phyloP scores from a whole-genome alignment of 2,329 filamentous ascomycete species.

The Colletotrichum sp. region DNA sequence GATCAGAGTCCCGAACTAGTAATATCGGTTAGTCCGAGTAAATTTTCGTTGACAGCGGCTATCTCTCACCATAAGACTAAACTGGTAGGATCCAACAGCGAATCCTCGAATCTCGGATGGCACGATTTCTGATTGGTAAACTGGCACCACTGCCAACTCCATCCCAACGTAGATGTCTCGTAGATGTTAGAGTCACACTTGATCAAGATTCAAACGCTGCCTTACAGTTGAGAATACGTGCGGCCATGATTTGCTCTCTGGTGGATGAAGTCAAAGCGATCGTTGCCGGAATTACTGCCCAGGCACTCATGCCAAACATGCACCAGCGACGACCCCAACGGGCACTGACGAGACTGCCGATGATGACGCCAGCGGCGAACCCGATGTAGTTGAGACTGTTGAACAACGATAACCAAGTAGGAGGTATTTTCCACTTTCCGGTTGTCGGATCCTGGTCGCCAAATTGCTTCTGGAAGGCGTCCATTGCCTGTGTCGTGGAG shows the following conservation, averaged over 20 bases:
- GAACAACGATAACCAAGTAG: constrained; percentile 39
- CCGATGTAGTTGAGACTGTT: constrained; percentile 39
- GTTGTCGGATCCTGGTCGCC: constrained; percentile 27
- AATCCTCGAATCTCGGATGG: constrained; percentile 35
- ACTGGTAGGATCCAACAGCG: constrained; percentile 39
- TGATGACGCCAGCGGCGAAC: constrained; percentile 31
- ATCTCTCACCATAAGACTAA: constrained; percentile 29
- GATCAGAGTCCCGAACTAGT: constrained; percentile 28
- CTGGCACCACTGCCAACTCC: constrained; percentile 42
- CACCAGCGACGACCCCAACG: constrained; percentile 37
- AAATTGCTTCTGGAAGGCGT: constrained; percentile 37
- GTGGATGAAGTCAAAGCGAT: constrained; percentile 35
- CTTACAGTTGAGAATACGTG: constrained; percentile 37
- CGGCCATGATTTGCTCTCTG: constrained; percentile 37
- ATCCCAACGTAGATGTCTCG: constrained; percentile 41
- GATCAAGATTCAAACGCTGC: not conserved
- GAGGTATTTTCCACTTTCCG: constrained; percentile 27
- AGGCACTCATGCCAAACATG: constrained; percentile 43
- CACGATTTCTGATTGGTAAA: constrained; percentile 40
- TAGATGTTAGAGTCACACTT: not conserved
- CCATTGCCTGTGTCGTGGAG: constrained; percentile 42
- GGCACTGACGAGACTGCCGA: constrained; percentile 30
- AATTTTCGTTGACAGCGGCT: rapidly evolving
- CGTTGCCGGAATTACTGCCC: constrained; percentile 36
- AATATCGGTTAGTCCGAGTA: not conserved